Conservation (phyloP, 148 eudicot genomes). For the Fagopyrum esculentum region DNA sequence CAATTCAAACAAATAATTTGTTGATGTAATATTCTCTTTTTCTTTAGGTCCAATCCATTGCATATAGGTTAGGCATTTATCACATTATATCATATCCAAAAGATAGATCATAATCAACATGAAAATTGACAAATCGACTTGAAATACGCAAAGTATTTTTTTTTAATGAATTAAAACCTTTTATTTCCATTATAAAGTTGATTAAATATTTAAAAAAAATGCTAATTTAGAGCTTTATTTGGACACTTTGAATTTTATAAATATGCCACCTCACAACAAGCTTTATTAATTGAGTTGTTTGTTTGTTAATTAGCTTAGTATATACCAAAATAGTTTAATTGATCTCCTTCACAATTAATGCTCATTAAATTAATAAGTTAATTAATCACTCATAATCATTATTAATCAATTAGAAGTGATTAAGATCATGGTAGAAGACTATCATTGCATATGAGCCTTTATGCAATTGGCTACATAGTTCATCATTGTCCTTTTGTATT, state of each 20-base stretch:
- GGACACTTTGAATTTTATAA: neutral
- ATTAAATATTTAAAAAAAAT: neutral
- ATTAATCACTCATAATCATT: neutral
- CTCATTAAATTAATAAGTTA: neutral
- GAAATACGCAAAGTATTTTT: neutral
- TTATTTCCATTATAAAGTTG: neutral
- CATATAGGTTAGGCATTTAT: too few relatives aligned
- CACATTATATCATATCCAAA: too few relatives aligned
- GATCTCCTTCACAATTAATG: neutral
- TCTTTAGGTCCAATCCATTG: too few relatives aligned
- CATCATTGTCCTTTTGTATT: constrained; percentile 4
- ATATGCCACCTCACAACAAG: neutral
- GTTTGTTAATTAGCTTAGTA: neutral
- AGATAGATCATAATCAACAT: too few relatives aligned
- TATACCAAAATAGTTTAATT: neutral
- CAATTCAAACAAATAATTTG: too few relatives aligned
- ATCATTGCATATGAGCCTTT: neutral
- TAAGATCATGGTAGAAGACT: neutral
- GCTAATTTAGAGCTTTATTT: neutral
- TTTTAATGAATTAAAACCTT: neutral
- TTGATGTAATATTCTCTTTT: too few relatives aligned
- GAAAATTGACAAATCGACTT: neutral
- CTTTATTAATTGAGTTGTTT: neutral
- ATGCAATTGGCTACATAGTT: neutral
- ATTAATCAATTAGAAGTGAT: constrained; percentile 12